phyloP scores from a whole-genome alignment of 805 yeast genomes.

The Millerozyma acaciae region DNA sequence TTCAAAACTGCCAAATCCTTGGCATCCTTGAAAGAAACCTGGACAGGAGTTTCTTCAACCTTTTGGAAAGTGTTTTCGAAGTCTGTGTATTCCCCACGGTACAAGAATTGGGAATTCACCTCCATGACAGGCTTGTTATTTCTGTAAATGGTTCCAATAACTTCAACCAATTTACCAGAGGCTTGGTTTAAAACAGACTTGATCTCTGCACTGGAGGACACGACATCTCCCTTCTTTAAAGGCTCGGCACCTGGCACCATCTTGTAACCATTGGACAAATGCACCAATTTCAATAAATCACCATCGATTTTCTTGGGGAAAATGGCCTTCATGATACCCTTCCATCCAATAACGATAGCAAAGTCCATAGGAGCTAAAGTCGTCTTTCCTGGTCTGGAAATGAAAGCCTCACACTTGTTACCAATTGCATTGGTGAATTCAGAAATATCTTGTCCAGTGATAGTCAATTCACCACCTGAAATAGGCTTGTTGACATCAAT shows the following conservation, averaged over 20 bases:
- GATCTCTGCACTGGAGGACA: slow-evolving; percentile 77
- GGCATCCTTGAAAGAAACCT: slow-evolving; percentile 64
- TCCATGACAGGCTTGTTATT: slow-evolving; percentile 82
- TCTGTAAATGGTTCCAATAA: slow-evolving; percentile 80
- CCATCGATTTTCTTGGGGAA: slow-evolving; percentile 97
- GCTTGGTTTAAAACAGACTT: slow-evolving; percentile 87
- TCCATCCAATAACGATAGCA: slow-evolving; percentile 98
- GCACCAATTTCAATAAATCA: slow-evolving; percentile 90
- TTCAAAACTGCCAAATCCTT: slow-evolving; percentile 91
- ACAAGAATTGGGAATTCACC: slow-evolving; percentile 91
- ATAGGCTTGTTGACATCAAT: slow-evolving; percentile 70
- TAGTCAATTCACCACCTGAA: slow-evolving; percentile 62
- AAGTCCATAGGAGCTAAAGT: slow-evolving; percentile 98
- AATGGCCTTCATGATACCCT: slow-evolving; percentile 94
- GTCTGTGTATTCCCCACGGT: slow-evolving; percentile 88
- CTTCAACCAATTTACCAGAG: slow-evolving; percentile 94
- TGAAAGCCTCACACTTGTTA: slow-evolving; percentile 94
- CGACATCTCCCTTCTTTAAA: slow-evolving; percentile 81
- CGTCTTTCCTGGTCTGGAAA: slow-evolving; percentile 77
- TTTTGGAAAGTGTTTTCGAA: slow-evolving; percentile 90
- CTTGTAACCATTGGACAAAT: slow-evolving; percentile 88
- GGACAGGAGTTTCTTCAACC: slow-evolving; percentile 80
- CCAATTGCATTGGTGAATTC: slow-evolving; percentile 97
- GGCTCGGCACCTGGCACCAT: slow-evolving; percentile 92
- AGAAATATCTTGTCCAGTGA: slow-evolving; percentile 73